These are phyloP conservation scores for Pseudogymnoascus sp. DNA, from an alignment of 2,329 filamentous ascomycete species.

Conservation along the genomic window DNA sequence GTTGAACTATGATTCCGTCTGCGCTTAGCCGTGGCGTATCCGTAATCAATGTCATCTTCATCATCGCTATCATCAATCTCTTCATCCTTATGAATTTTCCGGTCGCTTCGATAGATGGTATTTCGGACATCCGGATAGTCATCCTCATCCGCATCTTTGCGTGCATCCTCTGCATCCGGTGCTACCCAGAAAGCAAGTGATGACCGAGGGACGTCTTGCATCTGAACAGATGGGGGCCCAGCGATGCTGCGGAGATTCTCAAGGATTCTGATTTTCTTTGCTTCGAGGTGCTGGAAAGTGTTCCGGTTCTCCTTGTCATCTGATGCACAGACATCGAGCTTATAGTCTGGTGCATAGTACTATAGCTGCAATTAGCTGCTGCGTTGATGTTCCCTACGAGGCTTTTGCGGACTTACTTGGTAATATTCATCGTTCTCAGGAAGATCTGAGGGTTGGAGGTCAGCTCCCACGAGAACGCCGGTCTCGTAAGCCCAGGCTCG, in stretches of 20 bases:
- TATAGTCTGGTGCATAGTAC: constrained; percentile 88
- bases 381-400: not conserved
- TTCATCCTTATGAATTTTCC: constrained; percentile 64
- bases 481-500: constrained; percentile 97
- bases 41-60: constrained; percentile 73
- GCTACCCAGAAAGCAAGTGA: constrained; percentile 56
- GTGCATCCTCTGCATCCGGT: constrained; percentile 53
- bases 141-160: constrained; percentile 71
- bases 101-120: constrained; percentile 76
- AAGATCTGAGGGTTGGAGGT: constrained; percentile 64
- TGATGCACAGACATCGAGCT: constrained; percentile 78
- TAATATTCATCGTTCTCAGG: constrained; percentile 99
- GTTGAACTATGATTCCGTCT: not conserved
- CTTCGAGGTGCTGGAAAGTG: constrained; percentile 70
- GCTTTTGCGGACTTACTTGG: constrained; percentile 31
- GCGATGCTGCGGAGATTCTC: constrained; percentile 83
- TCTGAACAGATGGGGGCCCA: constrained; percentile 81
- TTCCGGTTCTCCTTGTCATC: constrained; percentile 88
- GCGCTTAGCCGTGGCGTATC: not conserved
- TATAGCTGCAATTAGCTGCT: not conserved
- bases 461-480: constrained; percentile 74
- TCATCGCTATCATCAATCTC: constrained; percentile 87
- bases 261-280: constrained; percentile 71
- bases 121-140: constrained; percentile 76
- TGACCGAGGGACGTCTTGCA: constrained; percentile 67